These are phyloP conservation scores for Plasmopara halstedii DNA, from an alignment of 352 stramenopile species.

Conservation along the genomic window DNA sequence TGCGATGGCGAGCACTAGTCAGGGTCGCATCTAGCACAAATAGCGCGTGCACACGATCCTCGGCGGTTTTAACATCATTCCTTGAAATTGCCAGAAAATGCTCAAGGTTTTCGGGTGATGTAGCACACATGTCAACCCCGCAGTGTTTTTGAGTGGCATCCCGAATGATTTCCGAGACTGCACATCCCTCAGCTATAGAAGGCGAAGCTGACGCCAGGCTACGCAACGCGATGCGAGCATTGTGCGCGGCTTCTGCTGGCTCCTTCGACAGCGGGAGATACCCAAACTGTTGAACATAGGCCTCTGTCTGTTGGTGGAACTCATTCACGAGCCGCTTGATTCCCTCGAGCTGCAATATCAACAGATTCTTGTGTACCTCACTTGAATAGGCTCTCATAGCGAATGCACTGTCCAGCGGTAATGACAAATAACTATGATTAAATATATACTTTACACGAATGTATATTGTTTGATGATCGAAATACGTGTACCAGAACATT, in stretches of 20 bases:
- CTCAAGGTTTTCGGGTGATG: constrained; percentile 28
- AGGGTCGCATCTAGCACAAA: constrained; percentile 58
- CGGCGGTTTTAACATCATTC: constrained; percentile 29
- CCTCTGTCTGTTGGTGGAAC: constrained; percentile 62
- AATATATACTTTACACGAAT: neutral
- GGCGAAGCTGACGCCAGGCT: constrained; percentile 12
- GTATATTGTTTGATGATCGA: neutral
- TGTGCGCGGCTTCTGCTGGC: constrained; percentile 8
- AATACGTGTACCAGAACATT: no score
- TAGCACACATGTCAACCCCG: constrained; percentile 25
- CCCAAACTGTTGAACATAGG: constrained; percentile 49
- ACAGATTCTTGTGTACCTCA: constrained; percentile 43
- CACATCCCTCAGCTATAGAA: constrained; percentile 18
- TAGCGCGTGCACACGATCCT: constrained; percentile 49
- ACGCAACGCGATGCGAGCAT: constrained; percentile 26
- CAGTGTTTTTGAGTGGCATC: constrained; percentile 35
- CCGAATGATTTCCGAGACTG: constrained; percentile 38
- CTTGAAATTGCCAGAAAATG: constrained; percentile 29
- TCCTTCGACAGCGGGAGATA: constrained; percentile 36
- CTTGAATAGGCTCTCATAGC: constrained; percentile 4
- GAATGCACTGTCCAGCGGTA: no score
- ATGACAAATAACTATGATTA: no score
- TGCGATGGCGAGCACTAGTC: constrained; percentile 1
- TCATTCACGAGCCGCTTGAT: constrained; percentile 34
- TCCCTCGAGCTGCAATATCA: constrained; percentile 53